Percentiles rank a stretch among this genome's conserved stretches.
These are phyloP conservation scores for Mesembryanthemum crystallinum DNA, from an alignment of 148 eudicot species.

Conservation along the genomic window DNA sequence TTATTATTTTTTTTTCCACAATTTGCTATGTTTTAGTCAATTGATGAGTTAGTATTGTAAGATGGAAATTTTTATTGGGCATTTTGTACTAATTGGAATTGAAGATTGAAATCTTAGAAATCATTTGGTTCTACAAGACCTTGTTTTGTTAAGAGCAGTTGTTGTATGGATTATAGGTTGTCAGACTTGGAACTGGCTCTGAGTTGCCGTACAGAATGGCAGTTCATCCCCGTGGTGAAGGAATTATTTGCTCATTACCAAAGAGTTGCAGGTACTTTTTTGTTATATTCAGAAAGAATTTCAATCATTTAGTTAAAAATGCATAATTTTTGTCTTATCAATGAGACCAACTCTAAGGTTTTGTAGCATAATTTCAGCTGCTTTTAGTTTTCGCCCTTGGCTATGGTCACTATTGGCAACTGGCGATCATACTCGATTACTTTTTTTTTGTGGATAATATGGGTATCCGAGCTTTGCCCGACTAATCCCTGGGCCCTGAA, in stretches of 20 bases:
- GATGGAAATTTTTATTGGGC: neutral
- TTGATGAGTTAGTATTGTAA: neutral
- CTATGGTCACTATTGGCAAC: neutral
- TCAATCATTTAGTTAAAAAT: too few species aligned
- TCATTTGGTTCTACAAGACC: neutral
- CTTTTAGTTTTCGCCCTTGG: too few species aligned
- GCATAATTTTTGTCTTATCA: neutral
- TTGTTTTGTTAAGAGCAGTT: neutral
- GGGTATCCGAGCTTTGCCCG: too few species aligned
- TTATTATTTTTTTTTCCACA: too few species aligned
- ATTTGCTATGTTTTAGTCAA: too few species aligned
- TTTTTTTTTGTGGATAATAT: too few species aligned
- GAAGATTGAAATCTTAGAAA: neutral
- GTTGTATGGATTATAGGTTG: constrained; percentile 41
- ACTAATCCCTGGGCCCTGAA: too few species aligned
- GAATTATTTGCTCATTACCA: constrained; percentile 68
- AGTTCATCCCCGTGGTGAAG: constrained; percentile 86
- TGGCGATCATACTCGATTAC: too few species aligned
- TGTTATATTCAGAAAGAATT: neutral
- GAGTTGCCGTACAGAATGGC: constrained; percentile 94
- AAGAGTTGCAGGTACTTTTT: constrained; percentile 60
- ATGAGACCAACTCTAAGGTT: too few species aligned
- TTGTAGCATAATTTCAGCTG: too few species aligned
- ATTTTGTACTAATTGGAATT: neutral
- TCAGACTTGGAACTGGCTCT: constrained; percentile 51